phyloP scores from a whole-genome alignment of 1,284 basidiomycete genomes.

The Melampsora allii-populina region DNA sequence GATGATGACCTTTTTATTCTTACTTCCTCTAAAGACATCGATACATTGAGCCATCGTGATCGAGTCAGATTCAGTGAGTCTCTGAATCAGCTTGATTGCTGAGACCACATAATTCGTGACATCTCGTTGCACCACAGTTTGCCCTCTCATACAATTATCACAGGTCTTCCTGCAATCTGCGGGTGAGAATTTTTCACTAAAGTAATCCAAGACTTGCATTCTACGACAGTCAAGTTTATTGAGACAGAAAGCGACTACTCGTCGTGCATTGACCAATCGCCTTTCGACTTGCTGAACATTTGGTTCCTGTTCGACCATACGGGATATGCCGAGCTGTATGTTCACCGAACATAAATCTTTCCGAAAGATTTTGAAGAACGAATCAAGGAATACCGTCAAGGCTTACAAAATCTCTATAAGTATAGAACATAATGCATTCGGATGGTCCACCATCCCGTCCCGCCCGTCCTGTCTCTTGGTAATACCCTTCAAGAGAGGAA shows the following conservation, averaged over 20 bases:
- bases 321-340: conserved; percentile 59
- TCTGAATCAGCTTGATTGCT: conserved; percentile 60
- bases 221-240: conserved; percentile 85
- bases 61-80: conserved; percentile 46
- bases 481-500: conserved; percentile 58
- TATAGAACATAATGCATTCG: conserved; percentile 59
- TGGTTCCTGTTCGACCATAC: conserved; percentile 59
- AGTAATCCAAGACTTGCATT: conserved; percentile 72
- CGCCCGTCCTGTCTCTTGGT: conserved; percentile 80
- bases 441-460: conserved; percentile 69
- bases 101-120: conserved; percentile 59
- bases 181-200: conserved; percentile 62
- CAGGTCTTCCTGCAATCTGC: conserved; percentile 64
- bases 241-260: conserved; percentile 70
- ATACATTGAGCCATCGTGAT: conserved; percentile 57
- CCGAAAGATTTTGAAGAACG: neutral
- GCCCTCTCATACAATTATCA: conserved; percentile 66
- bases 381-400: neutral
- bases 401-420: conserved; percentile 41
- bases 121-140: conserved; percentile 58
- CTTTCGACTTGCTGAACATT: conserved; percentile 60
- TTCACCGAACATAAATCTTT: neutral
- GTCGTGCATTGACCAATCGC: conserved; percentile 60
- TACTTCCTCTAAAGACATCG: conserved; percentile 65
- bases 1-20: conserved; percentile 53